A percentile compares a stretch with the other conserved stretches of the same genome.
Conservation (phyloP, 495 filamentous ascomycete genomes). For the Xanthoparmelia taractica region DNA sequence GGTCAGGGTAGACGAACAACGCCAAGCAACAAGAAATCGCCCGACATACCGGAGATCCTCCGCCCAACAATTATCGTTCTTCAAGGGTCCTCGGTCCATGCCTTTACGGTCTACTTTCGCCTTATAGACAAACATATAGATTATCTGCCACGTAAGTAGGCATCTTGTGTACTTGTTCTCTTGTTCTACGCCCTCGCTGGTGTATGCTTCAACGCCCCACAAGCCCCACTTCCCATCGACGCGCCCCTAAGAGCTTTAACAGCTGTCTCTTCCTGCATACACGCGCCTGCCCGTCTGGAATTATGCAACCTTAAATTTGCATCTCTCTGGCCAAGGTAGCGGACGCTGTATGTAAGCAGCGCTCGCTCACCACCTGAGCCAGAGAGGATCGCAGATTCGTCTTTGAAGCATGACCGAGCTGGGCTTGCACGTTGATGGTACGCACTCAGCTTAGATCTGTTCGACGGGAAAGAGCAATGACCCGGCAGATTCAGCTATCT, state of each 20-base stretch:
- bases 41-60: background rate
- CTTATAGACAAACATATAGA: background rate
- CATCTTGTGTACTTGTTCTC: background rate
- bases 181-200: background rate
- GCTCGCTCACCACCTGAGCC: constrained; percentile 9
- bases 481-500: background rate
- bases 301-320: constrained; percentile 13
- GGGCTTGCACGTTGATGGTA: constrained; percentile 14
- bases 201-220: background rate
- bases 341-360: constrained; percentile 8
- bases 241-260: background rate
- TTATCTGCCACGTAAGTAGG: background rate
- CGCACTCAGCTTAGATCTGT: background rate
- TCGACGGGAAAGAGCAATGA: background rate
- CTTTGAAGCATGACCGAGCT: constrained; percentile 19
- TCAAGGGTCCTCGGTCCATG: no score
- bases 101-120: background rate
- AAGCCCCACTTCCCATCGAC: background rate
- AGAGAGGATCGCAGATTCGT: background rate
- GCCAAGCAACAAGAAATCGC: background rate
- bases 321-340: constrained; percentile 16
- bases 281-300: constrained; percentile 2
- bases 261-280: background rate
- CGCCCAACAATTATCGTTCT: background rate
- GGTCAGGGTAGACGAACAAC: background rate